phyloP scores from a whole-genome alignment of 495 filamentous ascomycete genomes.

The Glonium stellatum region DNA sequence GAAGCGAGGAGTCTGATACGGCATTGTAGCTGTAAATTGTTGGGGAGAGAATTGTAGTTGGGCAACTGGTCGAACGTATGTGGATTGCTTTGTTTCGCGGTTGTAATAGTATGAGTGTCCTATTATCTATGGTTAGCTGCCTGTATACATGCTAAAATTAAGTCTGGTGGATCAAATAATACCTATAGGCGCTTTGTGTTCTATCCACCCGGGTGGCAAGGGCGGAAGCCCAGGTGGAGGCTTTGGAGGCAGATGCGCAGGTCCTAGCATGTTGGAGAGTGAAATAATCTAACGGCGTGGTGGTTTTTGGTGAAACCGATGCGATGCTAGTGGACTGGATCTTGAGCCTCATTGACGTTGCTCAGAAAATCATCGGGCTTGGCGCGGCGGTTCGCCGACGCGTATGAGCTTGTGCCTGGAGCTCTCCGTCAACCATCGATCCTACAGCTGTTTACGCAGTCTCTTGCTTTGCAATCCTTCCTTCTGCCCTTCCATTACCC shows the following conservation, averaged over 20 bases:
- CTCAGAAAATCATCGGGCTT: conserved; percentile 6
- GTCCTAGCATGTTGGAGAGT: conserved; percentile 50
- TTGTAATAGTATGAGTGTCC: conserved; percentile 89
- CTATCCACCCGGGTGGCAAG: conserved; percentile 77
- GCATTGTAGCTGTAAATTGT: background rate
- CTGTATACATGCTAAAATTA: background rate
- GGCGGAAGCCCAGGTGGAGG: conserved; percentile 43
- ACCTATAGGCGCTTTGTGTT: conserved; percentile 86
- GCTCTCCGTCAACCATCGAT: conserved; percentile 17
- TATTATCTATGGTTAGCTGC: conserved; percentile 24
- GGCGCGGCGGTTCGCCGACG: conserved; percentile 14
- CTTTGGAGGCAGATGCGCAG: conserved; percentile 46
- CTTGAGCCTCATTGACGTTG: background rate
- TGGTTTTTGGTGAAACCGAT: background rate
- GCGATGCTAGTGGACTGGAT: conserved; percentile 15
- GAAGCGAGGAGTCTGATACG: background rate
- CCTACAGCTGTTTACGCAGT: conserved; percentile 3
- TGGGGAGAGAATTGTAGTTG: conserved; percentile 34
- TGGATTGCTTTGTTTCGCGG: conserved; percentile 76
- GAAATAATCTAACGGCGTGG: background rate
- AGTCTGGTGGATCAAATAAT: conserved; percentile 19
- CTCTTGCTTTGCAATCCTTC: background rate
- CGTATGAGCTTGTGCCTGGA: conserved; percentile 33
- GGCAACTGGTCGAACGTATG: conserved; percentile 61
- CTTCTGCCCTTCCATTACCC: background rate